Conservation (phyloP, 2,329 filamentous ascomycete genomes). For the Ilyonectria sp. region DNA sequence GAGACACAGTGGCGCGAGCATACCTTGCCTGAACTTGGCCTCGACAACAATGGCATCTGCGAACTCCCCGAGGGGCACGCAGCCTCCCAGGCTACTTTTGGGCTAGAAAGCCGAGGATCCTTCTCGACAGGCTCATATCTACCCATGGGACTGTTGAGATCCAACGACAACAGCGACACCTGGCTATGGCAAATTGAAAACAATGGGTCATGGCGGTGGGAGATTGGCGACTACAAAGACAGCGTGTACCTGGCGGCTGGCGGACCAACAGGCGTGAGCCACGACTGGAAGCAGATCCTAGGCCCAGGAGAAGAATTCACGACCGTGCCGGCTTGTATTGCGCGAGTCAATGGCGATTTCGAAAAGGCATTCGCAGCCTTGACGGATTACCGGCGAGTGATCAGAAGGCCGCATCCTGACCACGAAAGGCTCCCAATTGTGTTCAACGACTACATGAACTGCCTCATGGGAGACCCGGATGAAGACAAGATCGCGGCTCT, state of each 20-base stretch:
- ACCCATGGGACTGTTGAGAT: constrained; percentile 48
- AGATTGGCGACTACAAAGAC: constrained; percentile 54
- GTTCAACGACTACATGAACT: constrained; percentile 59
- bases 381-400: constrained; percentile 50
- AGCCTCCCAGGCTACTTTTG: constrained; percentile 32
- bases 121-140: constrained; percentile 31
- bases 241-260: constrained; percentile 49
- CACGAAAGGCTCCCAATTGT: constrained; percentile 50
- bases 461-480: constrained; percentile 55
- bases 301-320: constrained; percentile 44
- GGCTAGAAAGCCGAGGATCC: too few species aligned
- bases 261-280: constrained; percentile 48
- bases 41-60: not conserved
- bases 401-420: constrained; percentile 49
- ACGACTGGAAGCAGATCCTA: constrained; percentile 48
- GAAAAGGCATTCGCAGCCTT: constrained; percentile 48
- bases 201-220: constrained; percentile 55
- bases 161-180: constrained; percentile 39
- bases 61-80: not conserved
- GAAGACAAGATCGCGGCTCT: constrained; percentile 51
- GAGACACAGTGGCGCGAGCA: constrained; percentile 51
- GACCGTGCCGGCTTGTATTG: constrained; percentile 45
- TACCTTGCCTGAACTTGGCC: constrained; percentile 6
- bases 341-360: constrained; percentile 38
- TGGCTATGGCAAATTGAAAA: constrained; percentile 56